Evolutionary conservation across 2,329 filamentous ascomycete species (phyloP), one percentile per base, ranked within the genome.

Genomic region (Scorias spongiosa): DNA sequence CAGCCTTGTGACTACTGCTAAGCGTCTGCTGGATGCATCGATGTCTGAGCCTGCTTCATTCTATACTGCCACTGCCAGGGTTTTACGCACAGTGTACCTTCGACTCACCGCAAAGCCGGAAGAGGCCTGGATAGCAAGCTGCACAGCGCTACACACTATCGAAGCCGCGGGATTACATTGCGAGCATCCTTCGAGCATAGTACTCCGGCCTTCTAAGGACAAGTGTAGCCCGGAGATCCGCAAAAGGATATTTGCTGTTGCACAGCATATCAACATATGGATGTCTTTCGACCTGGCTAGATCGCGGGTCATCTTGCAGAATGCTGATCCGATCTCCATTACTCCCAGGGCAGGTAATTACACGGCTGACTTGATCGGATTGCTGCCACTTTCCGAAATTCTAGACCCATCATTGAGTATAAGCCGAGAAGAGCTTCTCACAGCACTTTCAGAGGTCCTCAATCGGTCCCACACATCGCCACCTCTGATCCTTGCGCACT

Each of bases 241-340:
- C 18, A 42, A 36, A 32, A 44, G 48, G n/a, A 43, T 50, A 60
- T 69, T 45, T 64, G 66, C 18, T 14, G 65, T 74, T 39, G 66
- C 71, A 0, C 69, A 70, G n/a, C 72, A 75, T 42, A 60, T 75
- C 8, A 74, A 75, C 48, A 68, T 67, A 14, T 75, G 71, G 71
- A 68, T 68, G 29, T 75, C 72, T 0, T 74, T 72, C 44, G 72
- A 76, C 42, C 64, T 74, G 37, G 72, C 71, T 1, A 65, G 69
- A 0, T 70, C 71, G 0, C 62, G 69, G 10, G 67, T 74, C 17
- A 42, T 63, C 50, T 60, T 72, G 0, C 65, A 64, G 18, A 65
- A 65, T 12, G 61, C 64, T 5, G 62, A 62, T 1, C 67, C 20
- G 4, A 7, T 26, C 20, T 26, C 20, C 3, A 26, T 26, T 7